Percentiles rank a stretch among this genome's conserved stretches.
Conservation (phyloP, 2,329 filamentous ascomycete species). For the Raffaelea deltoideospora region DNA sequence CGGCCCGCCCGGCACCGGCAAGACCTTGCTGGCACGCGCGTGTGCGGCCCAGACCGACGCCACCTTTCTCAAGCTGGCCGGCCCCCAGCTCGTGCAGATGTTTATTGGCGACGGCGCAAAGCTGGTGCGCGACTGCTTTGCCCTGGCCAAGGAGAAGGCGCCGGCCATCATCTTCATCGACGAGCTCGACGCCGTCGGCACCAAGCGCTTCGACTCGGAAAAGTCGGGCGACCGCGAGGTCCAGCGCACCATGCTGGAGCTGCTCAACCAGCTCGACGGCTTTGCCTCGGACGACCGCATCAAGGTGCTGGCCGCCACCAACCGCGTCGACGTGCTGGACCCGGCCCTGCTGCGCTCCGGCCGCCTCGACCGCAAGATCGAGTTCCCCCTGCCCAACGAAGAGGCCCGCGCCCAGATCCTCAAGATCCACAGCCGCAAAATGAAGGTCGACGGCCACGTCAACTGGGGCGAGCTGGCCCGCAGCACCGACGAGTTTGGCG, state of each 20-base stretch:
- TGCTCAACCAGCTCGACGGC: slow-evolving; percentile 95
- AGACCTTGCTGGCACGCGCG: slow-evolving; percentile 83
- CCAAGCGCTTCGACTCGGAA: slow-evolving; percentile 96
- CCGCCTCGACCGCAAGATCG: slow-evolving; percentile 90
- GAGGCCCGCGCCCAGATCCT: slow-evolving; percentile 94
- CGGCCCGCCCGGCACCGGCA: slow-evolving; percentile 78
- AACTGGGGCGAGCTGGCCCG: slow-evolving; percentile 93
- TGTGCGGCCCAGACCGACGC: slow-evolving; percentile 97
- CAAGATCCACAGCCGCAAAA: slow-evolving; percentile 94
- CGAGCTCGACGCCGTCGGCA: slow-evolving; percentile 94
- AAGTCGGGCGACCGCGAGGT: slow-evolving; percentile 97
- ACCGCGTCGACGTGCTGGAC: slow-evolving; percentile 86
- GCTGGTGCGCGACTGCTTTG: slow-evolving; percentile 93
- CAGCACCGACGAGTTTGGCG: slow-evolving; percentile 96
- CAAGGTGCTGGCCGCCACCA: slow-evolving; percentile 90
- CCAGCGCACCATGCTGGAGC: slow-evolving; percentile 95
- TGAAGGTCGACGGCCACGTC: slow-evolving; percentile 83
- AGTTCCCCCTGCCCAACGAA: slow-evolving; percentile 95
- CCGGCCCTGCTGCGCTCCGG: slow-evolving; percentile 82
- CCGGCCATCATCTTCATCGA: slow-evolving; percentile 99
- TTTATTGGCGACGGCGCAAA: slow-evolving; percentile 98
- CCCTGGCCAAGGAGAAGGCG: slow-evolving; percentile 94
- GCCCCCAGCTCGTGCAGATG: slow-evolving; percentile 97
- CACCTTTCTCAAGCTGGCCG: slow-evolving; percentile 95
- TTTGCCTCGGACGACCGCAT: slow-evolving; percentile 95